Evolutionary conservation across 2,329 filamentous ascomycete species (phyloP), one percentile per base, ranked within the genome.

Genomic region (Aspergillus tanneri): DNA sequence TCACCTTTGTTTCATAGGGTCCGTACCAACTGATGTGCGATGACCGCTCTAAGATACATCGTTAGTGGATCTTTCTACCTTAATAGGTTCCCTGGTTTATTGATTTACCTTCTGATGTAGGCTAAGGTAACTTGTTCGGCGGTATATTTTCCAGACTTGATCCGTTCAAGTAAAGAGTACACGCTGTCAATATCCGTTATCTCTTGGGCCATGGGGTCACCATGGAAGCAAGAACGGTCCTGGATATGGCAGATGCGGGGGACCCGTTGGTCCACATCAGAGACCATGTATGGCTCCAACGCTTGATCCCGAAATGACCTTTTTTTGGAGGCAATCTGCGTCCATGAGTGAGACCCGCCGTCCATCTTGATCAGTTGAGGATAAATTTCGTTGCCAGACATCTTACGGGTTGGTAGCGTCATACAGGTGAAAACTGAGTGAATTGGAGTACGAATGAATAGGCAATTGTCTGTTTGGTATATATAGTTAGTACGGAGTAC

Each of bases 141-240:
- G 3, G 49, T 61, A 11, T 61, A 60, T 23, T 60, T 55, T 3
- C 63, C 61, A 8, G 47, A 48, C 28, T 53, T 47, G 5, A 68
- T 41, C 3, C 41, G 32, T 4, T 57, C 47, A 0, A 63, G 34
- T 11, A 71, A 34, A 12, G 19, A 10, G 2, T 46, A 24, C 5
- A 70, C 42, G 44, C 47, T 60, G 28, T 65, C 58, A 38, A 69
- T 63, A 35, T 69, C 62, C 0, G 65, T 68, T 19, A 68, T 67
- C 37, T 53, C 47, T 30, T 67, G 59, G 4, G 55, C 18, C 12
- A 49, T 39, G 0, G 60, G 49, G 12, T 64, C 58, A 28, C 53
- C 30, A 10, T 53, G 42, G n/a, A 66, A n/a, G 9, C 44, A 50
- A 49, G 55, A 59, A 12, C 64, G 60, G 7, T 57, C 46, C 4